Evolutionary conservation across 805 yeast genomes (phyloP).

Genomic region (Candida oleophila): DNA sequence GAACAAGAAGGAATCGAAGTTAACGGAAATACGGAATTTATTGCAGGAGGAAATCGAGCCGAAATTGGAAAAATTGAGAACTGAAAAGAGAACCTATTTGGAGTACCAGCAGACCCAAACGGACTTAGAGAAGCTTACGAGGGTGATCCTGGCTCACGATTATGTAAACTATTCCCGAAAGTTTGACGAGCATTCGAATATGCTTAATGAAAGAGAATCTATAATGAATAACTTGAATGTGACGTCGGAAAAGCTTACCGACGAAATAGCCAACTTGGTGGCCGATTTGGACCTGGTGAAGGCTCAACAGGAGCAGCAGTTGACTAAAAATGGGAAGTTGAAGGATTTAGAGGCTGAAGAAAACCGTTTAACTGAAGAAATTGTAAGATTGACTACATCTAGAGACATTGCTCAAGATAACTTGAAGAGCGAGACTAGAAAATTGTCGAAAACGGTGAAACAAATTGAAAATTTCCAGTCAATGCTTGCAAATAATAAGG

Average conservation of each 20-base stretch:
- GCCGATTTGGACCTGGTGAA: slow-evolving; percentile 60
- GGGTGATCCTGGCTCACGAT: slow-evolving; percentile 77
- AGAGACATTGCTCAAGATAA: slow-evolving; percentile 58
- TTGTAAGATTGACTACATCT: slow-evolving; percentile 68
- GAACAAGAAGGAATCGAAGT: slow-evolving; percentile 84
- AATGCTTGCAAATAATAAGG: slow-evolving; percentile 33
- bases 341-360: slow-evolving; percentile 61
- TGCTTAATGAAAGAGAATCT: slow-evolving; percentile 40
- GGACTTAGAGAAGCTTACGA: slow-evolving; percentile 71
- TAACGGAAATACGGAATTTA: slow-evolving; percentile 70
- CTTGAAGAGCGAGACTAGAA: slow-evolving; percentile 50
- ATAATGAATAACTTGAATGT: slow-evolving; percentile 40
- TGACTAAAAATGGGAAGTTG: slow-evolving; percentile 58
- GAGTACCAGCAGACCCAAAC: slow-evolving; percentile 86
- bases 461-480: slow-evolving; percentile 33
- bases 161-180: slow-evolving; percentile 45
- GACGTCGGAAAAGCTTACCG: slow-evolving; percentile 44
- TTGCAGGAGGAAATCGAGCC: slow-evolving; percentile 91
- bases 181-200: slow-evolving; percentile 43
- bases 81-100: slow-evolving; percentile 76
- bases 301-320: slow-evolving; percentile 53
- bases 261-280: slow-evolving; percentile 58
- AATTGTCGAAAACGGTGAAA: slow-evolving; percentile 27
- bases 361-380: slow-evolving; percentile 53
- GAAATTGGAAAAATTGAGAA: slow-evolving; percentile 73